These are phyloP conservation scores for Tuber brumale DNA, from an alignment of 495 filamentous ascomycete genomes.

Conservation along the genomic window DNA sequence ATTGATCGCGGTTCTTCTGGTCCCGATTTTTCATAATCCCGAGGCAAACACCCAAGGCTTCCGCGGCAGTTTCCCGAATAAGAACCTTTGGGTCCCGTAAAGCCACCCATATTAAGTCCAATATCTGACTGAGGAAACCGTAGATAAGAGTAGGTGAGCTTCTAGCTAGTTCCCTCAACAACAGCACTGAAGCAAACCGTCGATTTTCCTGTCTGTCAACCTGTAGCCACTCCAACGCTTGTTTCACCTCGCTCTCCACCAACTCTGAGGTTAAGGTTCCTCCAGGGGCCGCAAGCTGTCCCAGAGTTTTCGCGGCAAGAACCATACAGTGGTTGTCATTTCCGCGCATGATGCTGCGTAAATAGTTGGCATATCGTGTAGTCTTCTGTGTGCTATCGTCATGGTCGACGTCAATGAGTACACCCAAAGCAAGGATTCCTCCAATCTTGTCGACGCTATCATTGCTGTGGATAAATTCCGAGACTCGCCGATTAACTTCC, in stretches of 20 bases:
- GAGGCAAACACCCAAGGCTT: slow-evolving; percentile 87
- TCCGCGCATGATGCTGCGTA: slow-evolving; percentile 79
- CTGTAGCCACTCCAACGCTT: slow-evolving; percentile 90
- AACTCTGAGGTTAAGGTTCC: slow-evolving; percentile 92
- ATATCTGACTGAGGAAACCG: slow-evolving; percentile 77
- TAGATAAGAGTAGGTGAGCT: slow-evolving; percentile 93
- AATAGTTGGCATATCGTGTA: slow-evolving; percentile 79
- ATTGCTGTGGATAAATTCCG: slow-evolving; percentile 66
- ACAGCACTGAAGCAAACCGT: slow-evolving; percentile 82
- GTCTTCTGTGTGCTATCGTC: slow-evolving; percentile 92
- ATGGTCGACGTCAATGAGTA: slow-evolving; percentile 89
- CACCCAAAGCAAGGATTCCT: slow-evolving; percentile 83
- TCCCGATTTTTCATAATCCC: slow-evolving; percentile 89
- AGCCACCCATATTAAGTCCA: slow-evolving; percentile 92
- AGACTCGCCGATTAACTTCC: slow-evolving; percentile 58
- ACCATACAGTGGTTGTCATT: slow-evolving; percentile 84
- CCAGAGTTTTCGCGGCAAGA: slow-evolving; percentile 76
- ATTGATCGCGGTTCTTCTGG: slow-evolving; percentile 69
- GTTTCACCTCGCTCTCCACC: slow-evolving; percentile 92
- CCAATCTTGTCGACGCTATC: slow-evolving; percentile 84
- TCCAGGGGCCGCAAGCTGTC: slow-evolving; percentile 81
- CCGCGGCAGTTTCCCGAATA: slow-evolving; percentile 83
- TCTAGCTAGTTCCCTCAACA: slow-evolving; percentile 78
- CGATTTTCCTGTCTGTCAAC: slow-evolving; percentile 88
- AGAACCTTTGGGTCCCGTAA: slow-evolving; percentile 79